A percentile compares a stretch with the other conserved stretches of the same genome.
Evolutionary conservation across 2,329 filamentous ascomycete genomes (phyloP).

Genomic region (Sporothrix pallida): DNA sequence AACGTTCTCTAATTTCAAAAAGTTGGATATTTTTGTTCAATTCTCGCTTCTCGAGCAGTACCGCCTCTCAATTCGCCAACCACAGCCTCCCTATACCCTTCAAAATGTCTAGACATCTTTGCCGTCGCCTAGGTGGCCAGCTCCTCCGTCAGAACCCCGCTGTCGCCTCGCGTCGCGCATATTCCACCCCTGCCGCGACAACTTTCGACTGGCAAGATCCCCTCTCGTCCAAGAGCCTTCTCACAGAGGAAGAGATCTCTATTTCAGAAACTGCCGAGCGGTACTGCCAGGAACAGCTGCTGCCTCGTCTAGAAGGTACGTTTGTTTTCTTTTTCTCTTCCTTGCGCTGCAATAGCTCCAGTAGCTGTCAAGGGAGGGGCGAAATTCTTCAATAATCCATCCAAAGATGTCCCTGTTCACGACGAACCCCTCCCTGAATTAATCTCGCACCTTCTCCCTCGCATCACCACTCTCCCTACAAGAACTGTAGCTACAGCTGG

Average conservation of each 20-base stretch:
- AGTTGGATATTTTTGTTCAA: not conserved
- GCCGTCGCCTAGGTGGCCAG: slow-evolving; percentile 33
- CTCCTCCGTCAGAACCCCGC: slow-evolving; percentile 34
- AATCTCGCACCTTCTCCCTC: slow-evolving; percentile 13
- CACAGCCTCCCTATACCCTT: not conserved
- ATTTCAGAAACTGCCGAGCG: slow-evolving; percentile 89
- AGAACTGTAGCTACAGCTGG: not conserved
- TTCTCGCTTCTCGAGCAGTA: not conserved
- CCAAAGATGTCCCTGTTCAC: not conserved
- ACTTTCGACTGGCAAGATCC: slow-evolving; percentile 92
- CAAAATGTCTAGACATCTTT: slow-evolving; percentile 37
- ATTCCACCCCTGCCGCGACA: slow-evolving; percentile 30
- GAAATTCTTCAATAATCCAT: slow-evolving; percentile 18
- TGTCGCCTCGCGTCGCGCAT: slow-evolving; percentile 32
- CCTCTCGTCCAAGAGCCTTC: slow-evolving; percentile 72
- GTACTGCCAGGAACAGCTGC: slow-evolving; percentile 89
- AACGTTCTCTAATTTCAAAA: not conserved
- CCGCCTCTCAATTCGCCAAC: not conserved
- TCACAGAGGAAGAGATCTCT: slow-evolving; percentile 88
- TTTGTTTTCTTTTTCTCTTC: not conserved
- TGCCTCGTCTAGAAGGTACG: slow-evolving; percentile 84
- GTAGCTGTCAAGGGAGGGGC: slow-evolving; percentile 8
- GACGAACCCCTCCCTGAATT: slow-evolving; percentile 20
- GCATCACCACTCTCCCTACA: slow-evolving; percentile 28
- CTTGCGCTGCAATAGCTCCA: not conserved